Evolutionary conservation across 2,329 filamentous ascomycete species (phyloP).

Genomic region (Ceratocystis eucalypticola): DNA sequence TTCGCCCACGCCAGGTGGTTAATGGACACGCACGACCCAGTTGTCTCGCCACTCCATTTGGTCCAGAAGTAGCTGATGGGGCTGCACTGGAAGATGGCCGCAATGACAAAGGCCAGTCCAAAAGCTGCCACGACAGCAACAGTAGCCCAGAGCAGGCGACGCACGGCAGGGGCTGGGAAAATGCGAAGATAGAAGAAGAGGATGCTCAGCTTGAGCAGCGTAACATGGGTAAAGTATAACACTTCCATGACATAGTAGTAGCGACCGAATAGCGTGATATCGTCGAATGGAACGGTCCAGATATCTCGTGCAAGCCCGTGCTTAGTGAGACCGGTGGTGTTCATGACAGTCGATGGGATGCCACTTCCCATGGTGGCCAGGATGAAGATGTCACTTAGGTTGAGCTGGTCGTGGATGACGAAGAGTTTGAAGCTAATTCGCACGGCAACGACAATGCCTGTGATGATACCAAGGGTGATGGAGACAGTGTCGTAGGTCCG

Average conservation of each 20-base stretch:
- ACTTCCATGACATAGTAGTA: constrained; percentile 29
- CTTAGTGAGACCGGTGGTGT: constrained; percentile 23
- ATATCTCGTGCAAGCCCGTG: constrained; percentile 34
- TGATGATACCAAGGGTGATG: constrained; percentile 26
- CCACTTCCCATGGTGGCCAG: constrained; percentile 23
- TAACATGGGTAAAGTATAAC: constrained; percentile 33
- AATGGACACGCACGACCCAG: constrained; percentile 33
- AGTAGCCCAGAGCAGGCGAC: constrained; percentile 28
- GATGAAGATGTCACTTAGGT: constrained; percentile 28
- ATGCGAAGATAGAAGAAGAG: constrained; percentile 39
- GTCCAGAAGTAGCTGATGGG: constrained; percentile 38
- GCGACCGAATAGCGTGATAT: constrained; percentile 30
- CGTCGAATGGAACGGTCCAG: constrained; percentile 30
- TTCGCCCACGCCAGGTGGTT: constrained; percentile 35
- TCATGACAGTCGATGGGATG: constrained; percentile 25
- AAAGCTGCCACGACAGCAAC: constrained; percentile 27
- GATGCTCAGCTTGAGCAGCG: constrained; percentile 35
- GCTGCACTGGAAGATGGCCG: constrained; percentile 34
- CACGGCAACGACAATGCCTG: constrained; percentile 28
- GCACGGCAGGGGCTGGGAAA: constrained; percentile 30
- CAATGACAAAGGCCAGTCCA: constrained; percentile 29
- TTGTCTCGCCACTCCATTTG: constrained; percentile 34
- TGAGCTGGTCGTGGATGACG: constrained; percentile 25
- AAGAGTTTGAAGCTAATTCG: constrained; percentile 29
- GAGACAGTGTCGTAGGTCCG: constrained; percentile 26